Conservation (phyloP, 2,329 filamentous ascomycete species). For the Penicillium nordicum region DNA sequence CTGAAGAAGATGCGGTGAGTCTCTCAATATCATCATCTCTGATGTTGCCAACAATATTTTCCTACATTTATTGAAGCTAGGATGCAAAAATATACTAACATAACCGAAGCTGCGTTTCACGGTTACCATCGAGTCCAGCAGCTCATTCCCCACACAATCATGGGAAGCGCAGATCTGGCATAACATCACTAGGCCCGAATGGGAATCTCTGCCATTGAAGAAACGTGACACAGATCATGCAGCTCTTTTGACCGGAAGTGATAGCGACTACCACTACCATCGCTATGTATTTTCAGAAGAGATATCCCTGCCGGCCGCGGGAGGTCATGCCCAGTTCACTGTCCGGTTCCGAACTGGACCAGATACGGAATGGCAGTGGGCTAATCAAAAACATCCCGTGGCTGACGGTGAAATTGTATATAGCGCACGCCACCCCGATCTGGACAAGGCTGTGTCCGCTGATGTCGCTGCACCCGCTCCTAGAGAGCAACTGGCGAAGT, state of each 20-base stretch:
- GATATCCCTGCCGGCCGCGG: constrained; percentile 26
- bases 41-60: neutral
- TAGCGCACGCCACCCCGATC: constrained; percentile 22
- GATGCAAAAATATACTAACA: neutral
- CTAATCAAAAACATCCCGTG: constrained; percentile 40
- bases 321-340: constrained; percentile 40
- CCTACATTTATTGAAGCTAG: neutral
- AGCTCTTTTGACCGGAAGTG: constrained; percentile 27
- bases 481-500: constrained; percentile 26
- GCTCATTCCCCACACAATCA: constrained; percentile 50
- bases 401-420: constrained; percentile 45
- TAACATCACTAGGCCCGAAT: constrained; percentile 58
- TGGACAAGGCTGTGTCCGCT: neutral
- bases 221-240: constrained; percentile 26
- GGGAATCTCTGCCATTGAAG: constrained; percentile 56
- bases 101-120: constrained; percentile 56
- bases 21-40: neutral
- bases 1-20: constrained; percentile 27
- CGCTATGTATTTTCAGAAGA: constrained; percentile 36
- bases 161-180: constrained; percentile 80
- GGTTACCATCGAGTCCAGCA: constrained; percentile 65
- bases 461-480: constrained; percentile 13
- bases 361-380: constrained; percentile 44
- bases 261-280: constrained; percentile 23
- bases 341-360: constrained; percentile 42